Conservation (phyloP, 1,284 basidiomycete genomes). For the Ustilago lituana region DNA sequence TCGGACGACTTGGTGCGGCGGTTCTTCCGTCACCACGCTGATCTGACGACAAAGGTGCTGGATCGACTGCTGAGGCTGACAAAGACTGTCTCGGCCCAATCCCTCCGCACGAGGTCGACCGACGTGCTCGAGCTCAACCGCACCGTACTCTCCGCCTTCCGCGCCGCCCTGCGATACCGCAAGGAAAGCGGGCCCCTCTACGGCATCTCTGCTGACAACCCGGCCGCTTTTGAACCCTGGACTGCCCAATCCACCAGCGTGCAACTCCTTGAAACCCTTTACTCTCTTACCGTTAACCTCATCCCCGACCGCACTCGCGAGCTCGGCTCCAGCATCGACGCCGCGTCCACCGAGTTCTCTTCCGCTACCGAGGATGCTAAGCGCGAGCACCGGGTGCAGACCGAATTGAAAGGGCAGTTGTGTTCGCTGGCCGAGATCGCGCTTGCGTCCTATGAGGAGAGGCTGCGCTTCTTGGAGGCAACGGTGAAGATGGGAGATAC, state of each 20-base stretch:
- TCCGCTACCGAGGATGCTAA: conserved; percentile 55
- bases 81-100: conserved; percentile 18
- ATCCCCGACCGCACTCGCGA: conserved; percentile 70
- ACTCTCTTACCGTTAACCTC: conserved; percentile 74
- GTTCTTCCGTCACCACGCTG: conserved; percentile 82
- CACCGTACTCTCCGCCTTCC: conserved; percentile 76
- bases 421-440: conserved; percentile 73
- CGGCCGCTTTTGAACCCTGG: conserved; percentile 78
- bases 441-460: conserved; percentile 67
- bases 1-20: conserved; percentile 79
- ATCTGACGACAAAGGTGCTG: conserved; percentile 40
- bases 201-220: conserved; percentile 73
- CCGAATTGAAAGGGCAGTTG: conserved; percentile 73
- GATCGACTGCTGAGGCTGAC: conserved; percentile 35
- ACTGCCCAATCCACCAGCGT: conserved; percentile 78
- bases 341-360: conserved; percentile 50
- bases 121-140: conserved; percentile 74
- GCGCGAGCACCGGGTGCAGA: conserved; percentile 57
- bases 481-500: conserved; percentile 5
- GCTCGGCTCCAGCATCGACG: conserved; percentile 70
- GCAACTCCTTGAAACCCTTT: conserved; percentile 78
- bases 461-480: conserved; percentile 65
- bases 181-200: conserved; percentile 78
- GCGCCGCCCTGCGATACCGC: conserved; percentile 79
- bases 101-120: conserved; percentile 17